phyloP scores from a whole-genome alignment of 257 asterid genomes.

The Forsythia viridissima region DNA sequence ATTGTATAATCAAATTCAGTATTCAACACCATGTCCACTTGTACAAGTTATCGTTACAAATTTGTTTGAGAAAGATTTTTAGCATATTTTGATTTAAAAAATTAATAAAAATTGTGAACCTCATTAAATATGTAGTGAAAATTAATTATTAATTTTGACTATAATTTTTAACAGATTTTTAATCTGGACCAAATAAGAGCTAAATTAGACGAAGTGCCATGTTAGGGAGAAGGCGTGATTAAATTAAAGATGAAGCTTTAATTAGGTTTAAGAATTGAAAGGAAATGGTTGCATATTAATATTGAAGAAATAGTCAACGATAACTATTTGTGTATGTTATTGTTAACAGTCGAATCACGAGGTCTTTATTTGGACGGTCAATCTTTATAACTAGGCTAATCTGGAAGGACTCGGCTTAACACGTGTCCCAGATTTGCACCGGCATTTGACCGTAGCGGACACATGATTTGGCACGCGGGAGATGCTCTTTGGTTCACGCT shows the following conservation, averaged over 20 bases:
- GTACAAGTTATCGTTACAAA: too few relatives aligned
- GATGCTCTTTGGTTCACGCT: slow-evolving; percentile 30
- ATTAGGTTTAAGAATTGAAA: slow-evolving; percentile 13
- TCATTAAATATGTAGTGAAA: too few relatives aligned
- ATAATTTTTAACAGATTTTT: too few relatives aligned
- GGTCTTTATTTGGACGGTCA: slow-evolving; percentile 28
- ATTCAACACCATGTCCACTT: too few relatives aligned
- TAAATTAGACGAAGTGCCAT: neutral
- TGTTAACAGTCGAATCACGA: slow-evolving; percentile 21
- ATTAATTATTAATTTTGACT: too few relatives aligned
- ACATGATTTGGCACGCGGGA: slow-evolving; percentile 60
- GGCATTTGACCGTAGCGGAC: slow-evolving; percentile 75
- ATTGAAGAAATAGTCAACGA: slow-evolving; percentile 36
- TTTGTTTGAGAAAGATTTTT: too few relatives aligned
- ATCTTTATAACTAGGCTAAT: slow-evolving; percentile 28
- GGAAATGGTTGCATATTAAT: neutral
- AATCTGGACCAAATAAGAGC: too few relatives aligned
- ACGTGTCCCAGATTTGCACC: slow-evolving; percentile 79
- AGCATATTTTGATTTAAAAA: too few relatives aligned
- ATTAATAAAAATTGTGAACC: too few relatives aligned
- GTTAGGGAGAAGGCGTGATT: neutral
- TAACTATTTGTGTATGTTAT: neutral
- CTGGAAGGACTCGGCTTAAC: slow-evolving; percentile 21
- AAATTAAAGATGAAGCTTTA: slow-evolving; percentile 2
- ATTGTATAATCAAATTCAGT: too few relatives aligned